Evolutionary conservation across 768 basidiomycete species (phyloP), one percentile per base, ranked within the genome.

Genomic region (Boletellus ananiceps): DNA sequence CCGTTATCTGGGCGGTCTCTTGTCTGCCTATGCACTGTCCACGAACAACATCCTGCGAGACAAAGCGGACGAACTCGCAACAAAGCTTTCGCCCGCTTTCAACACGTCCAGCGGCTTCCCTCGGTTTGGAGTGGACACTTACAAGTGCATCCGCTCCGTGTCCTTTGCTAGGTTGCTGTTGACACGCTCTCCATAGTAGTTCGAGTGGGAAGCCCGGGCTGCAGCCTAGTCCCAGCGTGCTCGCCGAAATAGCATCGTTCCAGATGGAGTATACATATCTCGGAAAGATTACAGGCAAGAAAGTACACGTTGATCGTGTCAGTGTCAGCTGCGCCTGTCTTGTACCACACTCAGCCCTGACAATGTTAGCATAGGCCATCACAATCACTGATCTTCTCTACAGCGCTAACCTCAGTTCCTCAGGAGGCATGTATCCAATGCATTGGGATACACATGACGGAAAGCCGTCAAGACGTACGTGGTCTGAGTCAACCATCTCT

Each of bases 181-280:
- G 8, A 52, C 43, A 4, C 37, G 9, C 16, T 16, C 4, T 50
- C 44, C 16, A 2, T 12, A 38, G 31, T 46, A 47, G 40, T 21
- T 41, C 35, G 4, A 56, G 53, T 16, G 50, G 8, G 33, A 33
- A n/a, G 7, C 38, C 23, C 1, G 38, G 13, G 6, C 3, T 49
- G 4, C 73, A 75, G 0, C 51, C 65, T 0, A 67, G 70, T 44
- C 61, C 73, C 13, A 76, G 74, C 12, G 60, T 74, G 9, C 66
- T 87, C n/a, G 88, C 93, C 0, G 93, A 96, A 65, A 82, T 92
- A 36, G 88, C 82, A 4, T 88, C 80, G 38, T 72, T 87, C 47
- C 90, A 93, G 61, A 63, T 95, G 43, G 93, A 95, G 65, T 88
- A 91, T 63, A 78, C 84, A 48, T 93, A 93, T 57, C 76, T 94